These are phyloP conservation scores for Sungouiozyma ichnusensis DNA, from an alignment of 805 yeast genomes.

Conservation along the genomic window DNA sequence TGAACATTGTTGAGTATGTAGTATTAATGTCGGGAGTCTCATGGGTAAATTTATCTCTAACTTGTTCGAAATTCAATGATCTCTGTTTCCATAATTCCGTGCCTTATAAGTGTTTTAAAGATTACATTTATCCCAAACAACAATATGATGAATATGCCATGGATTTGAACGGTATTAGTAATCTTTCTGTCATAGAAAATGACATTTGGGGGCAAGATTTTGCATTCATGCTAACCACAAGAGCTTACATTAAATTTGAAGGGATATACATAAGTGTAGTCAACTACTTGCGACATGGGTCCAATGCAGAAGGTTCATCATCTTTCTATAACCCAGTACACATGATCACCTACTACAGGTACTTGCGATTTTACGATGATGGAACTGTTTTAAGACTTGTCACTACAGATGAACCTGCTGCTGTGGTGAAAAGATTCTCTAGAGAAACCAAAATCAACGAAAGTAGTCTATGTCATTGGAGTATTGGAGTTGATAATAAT, in stretches of 20 bases:
- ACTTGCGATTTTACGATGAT: constrained; percentile 67
- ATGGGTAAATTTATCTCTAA: constrained; percentile 52
- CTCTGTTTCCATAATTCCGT: constrained; percentile 44
- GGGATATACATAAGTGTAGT: constrained; percentile 84
- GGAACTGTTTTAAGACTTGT: constrained; percentile 65
- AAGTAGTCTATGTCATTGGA: constrained; percentile 47
- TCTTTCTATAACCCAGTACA: constrained; percentile 69
- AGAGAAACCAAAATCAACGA: constrained; percentile 27
- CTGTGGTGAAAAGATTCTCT: constrained; percentile 48
- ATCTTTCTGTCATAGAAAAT: constrained; percentile 30
- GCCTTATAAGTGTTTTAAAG: constrained; percentile 42
- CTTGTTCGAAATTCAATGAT: constrained; percentile 47
- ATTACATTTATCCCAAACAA: constrained; percentile 44
- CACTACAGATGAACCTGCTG: constrained; percentile 60
- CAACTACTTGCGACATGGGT: constrained; percentile 77
- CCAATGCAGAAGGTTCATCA: constrained; percentile 51
- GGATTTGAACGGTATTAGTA: constrained; percentile 29
- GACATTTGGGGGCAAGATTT: constrained; percentile 33
- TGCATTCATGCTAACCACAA: constrained; percentile 31
- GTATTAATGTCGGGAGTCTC: constrained; percentile 43
- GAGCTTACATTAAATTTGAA: constrained; percentile 71
- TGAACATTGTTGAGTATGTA: constrained; percentile 39
- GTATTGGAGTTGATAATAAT: constrained; percentile 41
- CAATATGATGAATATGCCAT: constrained; percentile 37
- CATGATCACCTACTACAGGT: constrained; percentile 81